These are phyloP conservation scores for Akanthomyces uredinophilus DNA, from an alignment of 2,329 filamentous ascomycete species.

Conservation along the genomic window DNA sequence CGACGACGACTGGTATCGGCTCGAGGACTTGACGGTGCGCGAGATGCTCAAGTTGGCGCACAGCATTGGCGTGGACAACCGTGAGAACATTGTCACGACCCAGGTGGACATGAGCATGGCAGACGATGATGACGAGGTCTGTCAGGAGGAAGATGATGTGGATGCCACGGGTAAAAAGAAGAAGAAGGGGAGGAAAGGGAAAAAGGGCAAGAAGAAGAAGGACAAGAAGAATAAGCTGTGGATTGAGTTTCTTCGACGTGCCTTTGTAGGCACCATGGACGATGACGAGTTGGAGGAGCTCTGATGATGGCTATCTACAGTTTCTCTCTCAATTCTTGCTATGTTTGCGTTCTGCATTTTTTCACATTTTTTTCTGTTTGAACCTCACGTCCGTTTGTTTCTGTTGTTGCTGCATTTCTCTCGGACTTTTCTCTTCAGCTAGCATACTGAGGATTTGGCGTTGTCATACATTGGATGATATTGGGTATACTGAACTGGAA, in stretches of 20 bases:
- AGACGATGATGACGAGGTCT: neutral
- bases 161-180: slow-evolving; percentile 10
- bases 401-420: neutral
- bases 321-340: neutral
- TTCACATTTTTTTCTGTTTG: neutral
- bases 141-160: slow-evolving; percentile 27
- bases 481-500: neutral
- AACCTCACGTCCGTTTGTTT: neutral
- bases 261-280: slow-evolving; percentile 71
- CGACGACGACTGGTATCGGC: slow-evolving; percentile 66
- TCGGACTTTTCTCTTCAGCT: neutral
- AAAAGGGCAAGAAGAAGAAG: slow-evolving; percentile 41
- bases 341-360: neutral
- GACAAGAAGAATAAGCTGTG: slow-evolving; percentile 62
- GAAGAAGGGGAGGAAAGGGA: slow-evolving; percentile 15
- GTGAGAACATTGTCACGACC: neutral
- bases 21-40: slow-evolving; percentile 78
- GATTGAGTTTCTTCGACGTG: slow-evolving; percentile 70
- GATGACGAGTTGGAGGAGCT: slow-evolving; percentile 57
- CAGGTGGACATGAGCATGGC: neutral
- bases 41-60: slow-evolving; percentile 76
- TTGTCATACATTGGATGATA: neutral
- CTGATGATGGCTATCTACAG: slow-evolving; percentile 17
- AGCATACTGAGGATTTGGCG: neutral
- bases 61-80: slow-evolving; percentile 36